phyloP scores from a whole-genome alignment of 495 filamentous ascomycete genomes.

The Penicillium psychrofluorescens region DNA sequence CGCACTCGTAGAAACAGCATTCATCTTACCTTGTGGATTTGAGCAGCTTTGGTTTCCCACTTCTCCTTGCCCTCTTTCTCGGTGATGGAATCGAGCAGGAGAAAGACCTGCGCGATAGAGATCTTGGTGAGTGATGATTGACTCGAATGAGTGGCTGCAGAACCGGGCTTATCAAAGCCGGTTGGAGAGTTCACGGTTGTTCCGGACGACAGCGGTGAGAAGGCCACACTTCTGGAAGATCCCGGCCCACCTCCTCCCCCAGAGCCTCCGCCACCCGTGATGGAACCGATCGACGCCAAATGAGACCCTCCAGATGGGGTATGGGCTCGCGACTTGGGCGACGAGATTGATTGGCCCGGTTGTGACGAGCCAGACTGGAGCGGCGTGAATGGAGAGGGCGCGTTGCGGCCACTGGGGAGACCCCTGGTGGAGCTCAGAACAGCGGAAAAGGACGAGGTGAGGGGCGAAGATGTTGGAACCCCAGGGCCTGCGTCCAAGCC shows the following conservation, averaged over 20 bases:
- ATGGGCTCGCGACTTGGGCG: conserved; percentile 52
- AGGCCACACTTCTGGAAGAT: conserved; percentile 50
- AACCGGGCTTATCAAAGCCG: conserved; percentile 46
- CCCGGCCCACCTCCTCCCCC: conserved; percentile 52
- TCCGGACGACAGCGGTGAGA: conserved; percentile 56
- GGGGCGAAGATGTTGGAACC: conserved; percentile 44
- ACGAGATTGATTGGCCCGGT: conserved; percentile 47
- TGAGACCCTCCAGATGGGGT: conserved; percentile 54
- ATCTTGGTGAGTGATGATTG: conserved; percentile 66
- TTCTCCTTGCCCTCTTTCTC: conserved; percentile 84
- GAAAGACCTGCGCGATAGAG: conserved; percentile 87
- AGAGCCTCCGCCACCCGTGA: conserved; percentile 52
- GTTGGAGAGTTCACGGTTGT: conserved; percentile 57
- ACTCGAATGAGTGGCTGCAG: conserved; percentile 34
- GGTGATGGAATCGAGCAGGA: conserved; percentile 87
- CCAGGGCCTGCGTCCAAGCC: conserved; percentile 36
- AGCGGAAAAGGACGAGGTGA: conserved; percentile 54
- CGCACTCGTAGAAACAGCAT: not conserved
- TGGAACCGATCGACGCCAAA: conserved; percentile 50
- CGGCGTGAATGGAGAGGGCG: conserved; percentile 45
- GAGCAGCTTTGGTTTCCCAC: conserved; percentile 89
- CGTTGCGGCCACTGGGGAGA: conserved; percentile 40
- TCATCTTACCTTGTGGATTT: conserved; percentile 73
- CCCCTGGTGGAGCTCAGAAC: conserved; percentile 45
- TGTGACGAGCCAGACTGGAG: conserved; percentile 56